These are phyloP conservation scores for Aspergillus saccharolyticus DNA, from an alignment of 495 filamentous ascomycete species.

Conservation along the genomic window DNA sequence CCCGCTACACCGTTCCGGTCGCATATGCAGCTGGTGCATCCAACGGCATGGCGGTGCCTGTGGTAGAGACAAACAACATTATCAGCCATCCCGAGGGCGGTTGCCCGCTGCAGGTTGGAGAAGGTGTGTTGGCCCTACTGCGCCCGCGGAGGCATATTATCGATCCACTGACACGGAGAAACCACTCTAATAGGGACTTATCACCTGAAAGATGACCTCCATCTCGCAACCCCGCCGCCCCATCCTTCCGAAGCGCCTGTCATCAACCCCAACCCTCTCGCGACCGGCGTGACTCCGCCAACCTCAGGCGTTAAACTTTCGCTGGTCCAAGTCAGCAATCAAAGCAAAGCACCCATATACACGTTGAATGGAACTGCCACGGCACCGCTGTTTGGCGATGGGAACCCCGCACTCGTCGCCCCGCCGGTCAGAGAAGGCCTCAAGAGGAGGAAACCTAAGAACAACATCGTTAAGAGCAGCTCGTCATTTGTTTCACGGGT, in stretches of 20 bases:
- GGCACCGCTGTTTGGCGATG: constrained; percentile 79
- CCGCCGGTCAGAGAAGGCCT: constrained; percentile 63
- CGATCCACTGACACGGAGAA: constrained; percentile 13
- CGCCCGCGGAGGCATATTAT: not conserved
- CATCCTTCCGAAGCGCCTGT: constrained; percentile 89
- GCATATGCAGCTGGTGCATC: constrained; percentile 61
- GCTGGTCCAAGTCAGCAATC: constrained; percentile 60
- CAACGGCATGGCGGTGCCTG: constrained; percentile 58
- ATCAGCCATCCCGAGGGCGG: constrained; percentile 69
- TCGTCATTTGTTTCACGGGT: constrained; percentile 94
- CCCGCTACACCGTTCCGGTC: constrained; percentile 67
- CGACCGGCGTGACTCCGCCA: constrained; percentile 73
- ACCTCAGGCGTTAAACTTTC: constrained; percentile 85
- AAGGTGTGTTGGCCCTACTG: constrained; percentile 52
- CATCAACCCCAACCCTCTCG: constrained; percentile 81
- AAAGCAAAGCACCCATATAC: constrained; percentile 53
- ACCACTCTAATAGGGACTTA: constrained; percentile 63
- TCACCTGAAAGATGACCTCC: constrained; percentile 78
- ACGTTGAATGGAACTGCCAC: constrained; percentile 26
- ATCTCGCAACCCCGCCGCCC: constrained; percentile 88
- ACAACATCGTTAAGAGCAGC: constrained; percentile 95
- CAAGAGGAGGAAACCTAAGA: constrained; percentile 89
- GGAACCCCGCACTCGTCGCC: constrained; percentile 65
- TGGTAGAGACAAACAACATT: constrained; percentile 89
- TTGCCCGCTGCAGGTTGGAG: constrained; percentile 77